These are phyloP conservation scores for Cymodocea nodosa DNA, from an alignment of 116 monocot species.

Conservation along the genomic window DNA sequence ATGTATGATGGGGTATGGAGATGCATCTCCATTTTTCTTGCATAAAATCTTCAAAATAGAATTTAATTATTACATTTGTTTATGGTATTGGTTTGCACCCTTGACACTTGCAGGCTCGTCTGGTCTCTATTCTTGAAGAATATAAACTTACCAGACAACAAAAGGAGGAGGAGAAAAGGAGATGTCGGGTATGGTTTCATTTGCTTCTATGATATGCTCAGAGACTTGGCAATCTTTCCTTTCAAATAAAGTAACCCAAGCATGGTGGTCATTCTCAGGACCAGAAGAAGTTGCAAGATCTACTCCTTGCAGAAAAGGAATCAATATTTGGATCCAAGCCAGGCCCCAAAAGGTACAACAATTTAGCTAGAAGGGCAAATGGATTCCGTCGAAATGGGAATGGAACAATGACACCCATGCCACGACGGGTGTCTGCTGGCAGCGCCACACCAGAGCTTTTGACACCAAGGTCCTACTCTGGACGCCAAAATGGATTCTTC, in stretches of 20 bases:
- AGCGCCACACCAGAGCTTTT: slow-evolving; percentile 58
- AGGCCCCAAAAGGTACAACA: slow-evolving; percentile 43
- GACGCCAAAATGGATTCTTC: slow-evolving; percentile 48
- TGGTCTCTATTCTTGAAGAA: slow-evolving; percentile 59
- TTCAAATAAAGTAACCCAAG: background rate
- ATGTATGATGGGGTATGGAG: slow-evolving; percentile 75
- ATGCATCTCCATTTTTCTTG: background rate
- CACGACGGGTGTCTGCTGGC: slow-evolving; percentile 45
- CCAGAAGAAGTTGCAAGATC: slow-evolving; percentile 64
- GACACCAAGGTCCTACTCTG: slow-evolving; percentile 73
- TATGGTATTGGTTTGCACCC: background rate
- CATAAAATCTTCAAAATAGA: background rate
- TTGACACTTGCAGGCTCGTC: slow-evolving; percentile 3
- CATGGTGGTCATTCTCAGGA: slow-evolving; percentile 30
- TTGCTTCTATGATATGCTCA: background rate
- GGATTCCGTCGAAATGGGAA: slow-evolving; percentile 32
- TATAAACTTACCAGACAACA: slow-evolving; percentile 58
- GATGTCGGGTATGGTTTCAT: slow-evolving; percentile 33
- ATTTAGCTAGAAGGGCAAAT: slow-evolving; percentile 32
- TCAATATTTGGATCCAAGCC: slow-evolving; percentile 55
- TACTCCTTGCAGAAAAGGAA: slow-evolving; percentile 70
- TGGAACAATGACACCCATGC: slow-evolving; percentile 58
- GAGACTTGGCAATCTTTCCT: background rate
- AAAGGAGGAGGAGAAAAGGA: slow-evolving; percentile 68
- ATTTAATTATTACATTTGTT: background rate